Conservation (phyloP, 257 asterid genomes). For the Solanum etuberosum region DNA sequence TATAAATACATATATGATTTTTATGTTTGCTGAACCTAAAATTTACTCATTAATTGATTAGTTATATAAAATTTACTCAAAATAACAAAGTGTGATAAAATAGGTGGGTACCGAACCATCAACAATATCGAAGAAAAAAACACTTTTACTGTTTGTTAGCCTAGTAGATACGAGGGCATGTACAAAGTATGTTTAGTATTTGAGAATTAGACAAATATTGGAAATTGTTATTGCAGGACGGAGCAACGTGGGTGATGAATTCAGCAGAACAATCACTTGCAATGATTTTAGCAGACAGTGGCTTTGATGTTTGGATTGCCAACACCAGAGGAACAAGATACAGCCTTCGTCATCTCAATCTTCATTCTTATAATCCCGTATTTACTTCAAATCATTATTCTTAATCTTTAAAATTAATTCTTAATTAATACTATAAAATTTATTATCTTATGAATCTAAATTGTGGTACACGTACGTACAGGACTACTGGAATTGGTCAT, state of each 20-base stretch:
- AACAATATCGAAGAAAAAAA: too few species aligned
- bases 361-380: constrained; percentile 8
- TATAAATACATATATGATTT: too few species aligned
- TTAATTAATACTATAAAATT: too few species aligned
- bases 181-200: neutral
- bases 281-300: constrained; percentile 16
- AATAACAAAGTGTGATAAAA: too few species aligned
- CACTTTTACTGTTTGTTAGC: too few species aligned
- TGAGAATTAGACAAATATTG: neutral
- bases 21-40: too few species aligned
- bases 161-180: neutral
- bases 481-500: constrained; percentile 45
- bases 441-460: neutral
- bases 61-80: too few species aligned
- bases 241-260: constrained; percentile 18
- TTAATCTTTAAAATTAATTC: neutral
- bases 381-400: neutral
- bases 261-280: constrained; percentile 14
- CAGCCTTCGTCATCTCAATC: constrained; percentile 13
- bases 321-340: constrained; percentile 14
- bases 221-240: constrained; percentile 6
- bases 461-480: neutral
- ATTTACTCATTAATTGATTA: too few species aligned
- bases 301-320: constrained; percentile 30
- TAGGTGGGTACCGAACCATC: too few species aligned